A percentile compares a stretch with the other conserved stretches of the same genome.
Evolutionary conservation across 2,329 filamentous ascomycete species (phyloP).

Genomic region (Aspergillus pseudoterreus): DNA sequence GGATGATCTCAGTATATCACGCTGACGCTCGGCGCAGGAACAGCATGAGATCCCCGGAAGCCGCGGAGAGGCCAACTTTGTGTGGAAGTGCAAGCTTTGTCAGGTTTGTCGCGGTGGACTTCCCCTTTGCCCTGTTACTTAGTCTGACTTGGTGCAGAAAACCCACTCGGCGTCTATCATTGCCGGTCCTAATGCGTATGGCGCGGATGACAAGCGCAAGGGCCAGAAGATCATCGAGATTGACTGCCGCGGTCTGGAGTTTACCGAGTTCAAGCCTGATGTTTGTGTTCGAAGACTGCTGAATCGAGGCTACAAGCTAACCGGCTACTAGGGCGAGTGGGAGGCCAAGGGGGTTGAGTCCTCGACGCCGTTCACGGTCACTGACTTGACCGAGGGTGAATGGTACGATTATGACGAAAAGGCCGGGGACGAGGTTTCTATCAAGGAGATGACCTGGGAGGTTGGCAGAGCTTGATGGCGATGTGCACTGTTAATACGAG

Average conservation of each 20-base stretch:
- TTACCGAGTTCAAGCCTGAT: conserved; percentile 85
- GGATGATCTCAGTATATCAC: neutral
- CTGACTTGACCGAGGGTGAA: conserved; percentile 84
- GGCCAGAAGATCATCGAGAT: conserved; percentile 79
- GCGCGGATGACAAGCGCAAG: conserved; percentile 52
- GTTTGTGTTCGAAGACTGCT: conserved; percentile 46
- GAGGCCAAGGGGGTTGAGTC: conserved; percentile 78
- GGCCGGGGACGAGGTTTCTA: conserved; percentile 82
- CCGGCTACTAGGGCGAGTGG: conserved; percentile 71
- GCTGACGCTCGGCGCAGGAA: conserved; percentile 55
- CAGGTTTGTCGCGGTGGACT: conserved; percentile 59
- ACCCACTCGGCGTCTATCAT: conserved; percentile 73
- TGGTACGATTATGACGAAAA: conserved; percentile 99
- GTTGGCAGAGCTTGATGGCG: conserved; percentile 63
- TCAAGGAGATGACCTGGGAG: conserved; percentile 85
- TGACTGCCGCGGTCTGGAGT: conserved; percentile 91
- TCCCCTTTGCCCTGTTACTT: neutral
- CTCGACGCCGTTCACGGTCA: conserved; percentile 71
- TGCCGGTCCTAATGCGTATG: conserved; percentile 67
- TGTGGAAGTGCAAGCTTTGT: conserved; percentile 99
- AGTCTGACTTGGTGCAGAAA: conserved; percentile 24
- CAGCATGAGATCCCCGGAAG: conserved; percentile 87
- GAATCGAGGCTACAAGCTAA: neutral
- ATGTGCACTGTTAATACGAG: neutral
- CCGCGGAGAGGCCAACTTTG: conserved; percentile 94